phyloP scores from a whole-genome alignment of 441 rosid genomes.

The Populus hybrid region DNA sequence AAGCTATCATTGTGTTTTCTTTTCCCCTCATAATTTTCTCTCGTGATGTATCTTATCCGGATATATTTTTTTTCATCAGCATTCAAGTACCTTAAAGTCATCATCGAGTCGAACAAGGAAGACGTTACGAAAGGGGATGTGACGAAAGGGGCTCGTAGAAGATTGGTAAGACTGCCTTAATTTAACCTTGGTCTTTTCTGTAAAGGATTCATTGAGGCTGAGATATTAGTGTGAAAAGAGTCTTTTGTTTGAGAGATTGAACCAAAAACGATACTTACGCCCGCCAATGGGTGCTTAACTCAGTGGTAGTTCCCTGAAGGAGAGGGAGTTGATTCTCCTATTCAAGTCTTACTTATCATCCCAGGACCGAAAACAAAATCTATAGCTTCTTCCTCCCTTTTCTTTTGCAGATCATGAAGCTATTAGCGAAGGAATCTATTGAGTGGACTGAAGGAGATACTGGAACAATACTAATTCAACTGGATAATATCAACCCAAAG shows the following conservation, averaged over 20 bases:
- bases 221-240: not conserved
- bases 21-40: slow-evolving; percentile 1
- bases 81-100: slow-evolving; percentile 50
- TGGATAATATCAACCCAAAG: slow-evolving; percentile 43
- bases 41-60: not conserved
- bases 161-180: slow-evolving; percentile 31
- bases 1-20: slow-evolving; percentile 19
- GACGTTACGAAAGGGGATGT: slow-evolving; percentile 36
- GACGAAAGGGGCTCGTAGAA: slow-evolving; percentile 45
- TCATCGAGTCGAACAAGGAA: slow-evolving; percentile 32
- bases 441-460: slow-evolving; percentile 39
- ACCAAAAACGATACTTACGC: not conserved
- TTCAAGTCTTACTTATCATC: not conserved
- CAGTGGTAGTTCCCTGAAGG: not conserved
- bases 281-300: not conserved
- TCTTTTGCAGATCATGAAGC: slow-evolving; percentile 37
- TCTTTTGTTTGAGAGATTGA: not conserved
- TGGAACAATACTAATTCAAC: slow-evolving; percentile 37
- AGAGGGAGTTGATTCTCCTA: not conserved
- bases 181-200: not conserved
- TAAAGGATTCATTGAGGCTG: not conserved
- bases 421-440: slow-evolving; percentile 50
- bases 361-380: not conserved
- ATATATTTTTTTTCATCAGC: slow-evolving; percentile 30
- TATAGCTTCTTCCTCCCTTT: not conserved